Evolutionary conservation across 805 yeast genomes (phyloP).

Genomic region (Metschnikowia bowlesiae): DNA sequence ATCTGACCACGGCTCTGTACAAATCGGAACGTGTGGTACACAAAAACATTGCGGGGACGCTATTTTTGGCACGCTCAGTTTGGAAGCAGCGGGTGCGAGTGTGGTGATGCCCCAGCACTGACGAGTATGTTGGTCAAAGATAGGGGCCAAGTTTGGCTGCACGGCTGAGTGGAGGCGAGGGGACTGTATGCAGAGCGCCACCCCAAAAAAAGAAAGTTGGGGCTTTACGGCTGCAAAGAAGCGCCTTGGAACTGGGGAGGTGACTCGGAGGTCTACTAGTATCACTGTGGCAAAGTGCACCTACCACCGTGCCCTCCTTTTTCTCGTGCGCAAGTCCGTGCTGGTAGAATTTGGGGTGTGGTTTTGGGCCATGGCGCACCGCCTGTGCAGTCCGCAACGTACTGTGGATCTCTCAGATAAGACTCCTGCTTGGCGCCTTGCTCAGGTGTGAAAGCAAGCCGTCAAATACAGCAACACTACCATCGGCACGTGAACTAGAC

Average conservation of each 20-base stretch:
- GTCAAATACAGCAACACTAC: not conserved
- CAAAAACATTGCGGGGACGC: not conserved
- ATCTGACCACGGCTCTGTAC: too few species aligned
- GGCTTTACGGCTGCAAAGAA: not conserved
- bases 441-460: not conserved
- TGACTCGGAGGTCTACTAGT: not conserved
- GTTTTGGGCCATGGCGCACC: not conserved
- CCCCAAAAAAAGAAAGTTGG: too few species aligned
- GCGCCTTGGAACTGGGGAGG: not conserved
- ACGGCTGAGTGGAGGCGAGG: not conserved
- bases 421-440: not conserved
- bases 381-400: not conserved
- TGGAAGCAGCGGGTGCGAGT: not conserved
- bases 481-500: not conserved
- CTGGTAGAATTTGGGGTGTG: not conserved
- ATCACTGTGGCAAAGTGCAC: too few species aligned
- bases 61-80: too few species aligned
- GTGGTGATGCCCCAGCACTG: not conserved
- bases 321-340: not conserved
- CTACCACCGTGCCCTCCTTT: not conserved
- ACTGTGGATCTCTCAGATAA: slow-evolving; percentile 1
- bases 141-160: not conserved
- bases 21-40: not conserved
- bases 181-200: not conserved
- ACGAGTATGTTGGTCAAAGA: not conserved